These are phyloP conservation scores for Phialophora expanda DNA, from an alignment of 2,329 filamentous ascomycete species.

Conservation along the genomic window DNA sequence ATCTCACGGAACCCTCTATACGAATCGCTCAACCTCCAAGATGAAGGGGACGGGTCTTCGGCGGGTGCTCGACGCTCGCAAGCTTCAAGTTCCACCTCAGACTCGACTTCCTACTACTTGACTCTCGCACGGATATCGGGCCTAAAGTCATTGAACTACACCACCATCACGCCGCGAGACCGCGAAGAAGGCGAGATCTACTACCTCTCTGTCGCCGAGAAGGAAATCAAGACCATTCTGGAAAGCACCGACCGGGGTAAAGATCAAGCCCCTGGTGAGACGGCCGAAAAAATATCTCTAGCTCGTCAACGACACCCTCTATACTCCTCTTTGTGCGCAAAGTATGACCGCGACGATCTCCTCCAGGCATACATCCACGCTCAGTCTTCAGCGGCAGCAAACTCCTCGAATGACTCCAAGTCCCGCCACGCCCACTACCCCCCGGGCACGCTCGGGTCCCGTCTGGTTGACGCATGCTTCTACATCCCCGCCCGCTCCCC, in stretches of 20 bases:
- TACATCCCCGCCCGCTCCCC: slow-evolving; percentile 50
- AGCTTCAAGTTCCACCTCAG: slow-evolving; percentile 29
- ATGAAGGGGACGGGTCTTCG: neutral
- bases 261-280: neutral
- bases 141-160: slow-evolving; percentile 53
- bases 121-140: slow-evolving; percentile 43
- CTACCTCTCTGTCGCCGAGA: slow-evolving; percentile 83
- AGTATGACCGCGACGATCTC: slow-evolving; percentile 65
- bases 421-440: slow-evolving; percentile 55
- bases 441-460: slow-evolving; percentile 79
- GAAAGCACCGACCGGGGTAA: slow-evolving; percentile 47
- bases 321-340: slow-evolving; percentile 73
- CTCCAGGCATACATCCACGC: slow-evolving; percentile 44
- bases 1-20: slow-evolving; percentile 88
- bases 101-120: slow-evolving; percentile 38
- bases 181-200: slow-evolving; percentile 89
- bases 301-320: slow-evolving; percentile 64
- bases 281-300: slow-evolving; percentile 4
- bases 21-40: slow-evolving; percentile 44
- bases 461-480: slow-evolving; percentile 69
- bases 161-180: slow-evolving; percentile 72
- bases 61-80: slow-evolving; percentile 34
- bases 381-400: slow-evolving; percentile 56
- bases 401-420: slow-evolving; percentile 36
- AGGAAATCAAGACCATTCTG: slow-evolving; percentile 67